These are phyloP conservation scores for Malus sieversii DNA, from an alignment of 306 rosid species.

Conservation along the genomic window DNA sequence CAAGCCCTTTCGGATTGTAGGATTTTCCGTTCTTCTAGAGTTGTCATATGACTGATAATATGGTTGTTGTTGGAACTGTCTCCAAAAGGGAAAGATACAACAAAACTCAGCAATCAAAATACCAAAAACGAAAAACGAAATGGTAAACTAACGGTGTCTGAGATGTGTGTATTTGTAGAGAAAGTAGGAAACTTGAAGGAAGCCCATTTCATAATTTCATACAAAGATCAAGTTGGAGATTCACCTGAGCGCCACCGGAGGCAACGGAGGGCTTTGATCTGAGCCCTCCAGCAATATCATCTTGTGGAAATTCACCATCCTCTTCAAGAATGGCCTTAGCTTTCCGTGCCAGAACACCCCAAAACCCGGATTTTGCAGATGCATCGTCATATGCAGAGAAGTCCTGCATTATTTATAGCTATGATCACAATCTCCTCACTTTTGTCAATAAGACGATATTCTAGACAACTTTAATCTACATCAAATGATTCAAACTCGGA, in stretches of 20 bases:
- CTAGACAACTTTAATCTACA: neutral
- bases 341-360: constrained; percentile 82
- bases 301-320: constrained; percentile 16
- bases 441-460: too few species aligned
- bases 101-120: neutral
- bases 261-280: constrained; percentile 26
- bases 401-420: constrained; percentile 34
- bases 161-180: neutral
- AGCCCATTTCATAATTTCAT: neutral
- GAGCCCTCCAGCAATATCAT: constrained; percentile 16
- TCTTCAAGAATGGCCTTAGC: constrained; percentile 90
- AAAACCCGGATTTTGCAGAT: constrained; percentile 54
- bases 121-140: neutral
- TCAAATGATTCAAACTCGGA: neutral
- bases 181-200: neutral
- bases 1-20: constrained; percentile 62
- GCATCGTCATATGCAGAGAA: constrained; percentile 41
- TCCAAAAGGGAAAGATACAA: neutral
- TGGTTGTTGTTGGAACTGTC: constrained; percentile 42
- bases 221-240: neutral
- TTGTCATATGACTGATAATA: constrained; percentile 34
- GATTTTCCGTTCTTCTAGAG: constrained; percentile 51
- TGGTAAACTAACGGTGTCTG: neutral
- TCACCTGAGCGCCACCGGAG: constrained; percentile 49
- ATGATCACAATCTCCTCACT: neutral